Conservation (phyloP, 148 eudicot species). For the Vaccinium corymbosum region DNA sequence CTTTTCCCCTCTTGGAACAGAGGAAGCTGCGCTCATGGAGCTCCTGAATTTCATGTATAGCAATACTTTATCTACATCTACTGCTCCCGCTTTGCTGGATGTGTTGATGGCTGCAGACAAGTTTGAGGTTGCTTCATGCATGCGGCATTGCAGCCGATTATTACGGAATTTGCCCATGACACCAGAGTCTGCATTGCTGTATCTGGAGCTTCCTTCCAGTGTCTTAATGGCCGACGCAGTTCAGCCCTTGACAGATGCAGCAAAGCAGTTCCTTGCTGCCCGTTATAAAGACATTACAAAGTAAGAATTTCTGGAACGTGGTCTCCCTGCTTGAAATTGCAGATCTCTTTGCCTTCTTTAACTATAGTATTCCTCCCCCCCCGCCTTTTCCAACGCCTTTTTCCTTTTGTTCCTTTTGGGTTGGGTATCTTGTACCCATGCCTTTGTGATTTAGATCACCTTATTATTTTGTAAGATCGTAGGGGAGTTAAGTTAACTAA, state of each 20-base stretch:
- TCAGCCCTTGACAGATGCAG: constrained; percentile 80
- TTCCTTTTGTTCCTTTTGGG: neutral
- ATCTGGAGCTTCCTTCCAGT: constrained; percentile 79
- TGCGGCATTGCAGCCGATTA: constrained; percentile 65
- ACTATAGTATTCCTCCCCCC: neutral
- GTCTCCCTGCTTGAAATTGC: neutral
- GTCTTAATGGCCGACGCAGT: constrained; percentile 86
- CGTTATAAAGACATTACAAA: constrained; percentile 70
- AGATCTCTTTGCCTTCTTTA: neutral
- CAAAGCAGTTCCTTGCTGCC: constrained; percentile 68
- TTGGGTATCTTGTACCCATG: neutral
- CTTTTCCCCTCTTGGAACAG: constrained; percentile 36
- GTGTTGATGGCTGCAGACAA: constrained; percentile 87
- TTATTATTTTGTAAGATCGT: neutral
- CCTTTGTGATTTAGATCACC: neutral
- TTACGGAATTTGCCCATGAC: constrained; percentile 67
- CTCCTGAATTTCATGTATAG: constrained; percentile 80
- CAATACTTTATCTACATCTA: constrained; percentile 48
- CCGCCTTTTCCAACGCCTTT: neutral
- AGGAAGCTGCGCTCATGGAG: constrained; percentile 82
- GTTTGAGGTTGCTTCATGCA: constrained; percentile 85
- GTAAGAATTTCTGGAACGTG: constrained; percentile 28
- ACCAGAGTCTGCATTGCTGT: constrained; percentile 71
- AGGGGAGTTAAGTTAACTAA: neutral
- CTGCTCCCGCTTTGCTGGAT: constrained; percentile 66